Conservation (phyloP, 2,329 filamentous ascomycete genomes). For the Epichloe sibirici region DNA sequence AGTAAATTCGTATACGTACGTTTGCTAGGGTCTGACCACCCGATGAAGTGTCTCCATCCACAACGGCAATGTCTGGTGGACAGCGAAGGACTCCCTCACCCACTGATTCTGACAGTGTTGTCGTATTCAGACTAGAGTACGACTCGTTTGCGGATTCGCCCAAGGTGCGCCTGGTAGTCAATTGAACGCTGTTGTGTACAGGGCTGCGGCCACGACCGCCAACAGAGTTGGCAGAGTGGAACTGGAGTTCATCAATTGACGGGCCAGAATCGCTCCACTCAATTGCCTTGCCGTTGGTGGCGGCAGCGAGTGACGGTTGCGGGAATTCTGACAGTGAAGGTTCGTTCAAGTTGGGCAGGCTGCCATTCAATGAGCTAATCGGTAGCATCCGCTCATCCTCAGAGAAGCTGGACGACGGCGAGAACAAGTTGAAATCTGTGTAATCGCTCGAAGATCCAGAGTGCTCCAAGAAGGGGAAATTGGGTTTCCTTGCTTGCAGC, state of each 20-base stretch:
- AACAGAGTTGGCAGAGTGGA: background rate
- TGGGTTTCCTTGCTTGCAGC: slow-evolving; percentile 1
- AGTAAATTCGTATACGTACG: slow-evolving; percentile 7
- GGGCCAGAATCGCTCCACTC: background rate
- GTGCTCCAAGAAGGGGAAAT: slow-evolving; percentile 27
- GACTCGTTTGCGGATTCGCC: background rate
- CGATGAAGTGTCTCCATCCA: background rate
- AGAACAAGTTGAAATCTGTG: slow-evolving; percentile 44
- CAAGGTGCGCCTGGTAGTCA: background rate
- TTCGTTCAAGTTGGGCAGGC: slow-evolving; percentile 5
- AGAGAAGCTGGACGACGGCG: slow-evolving; percentile 33
- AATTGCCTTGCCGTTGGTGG: background rate
- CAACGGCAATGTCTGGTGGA: background rate
- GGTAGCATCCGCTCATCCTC: slow-evolving; percentile 34
- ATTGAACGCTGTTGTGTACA: background rate
- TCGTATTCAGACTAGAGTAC: background rate
- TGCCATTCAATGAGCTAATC: slow-evolving; percentile 11
- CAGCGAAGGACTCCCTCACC: background rate
- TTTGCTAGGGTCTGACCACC: slow-evolving; percentile 3
- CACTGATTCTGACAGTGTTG: background rate
- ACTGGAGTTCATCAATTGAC: background rate
- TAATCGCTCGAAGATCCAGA: slow-evolving; percentile 24
- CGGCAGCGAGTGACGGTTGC: background rate
- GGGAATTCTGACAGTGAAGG: slow-evolving; percentile 4
- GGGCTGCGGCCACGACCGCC: background rate